phyloP scores from a whole-genome alignment of 116 monocot genomes.

The Phalaenopsis hybrid region DNA sequence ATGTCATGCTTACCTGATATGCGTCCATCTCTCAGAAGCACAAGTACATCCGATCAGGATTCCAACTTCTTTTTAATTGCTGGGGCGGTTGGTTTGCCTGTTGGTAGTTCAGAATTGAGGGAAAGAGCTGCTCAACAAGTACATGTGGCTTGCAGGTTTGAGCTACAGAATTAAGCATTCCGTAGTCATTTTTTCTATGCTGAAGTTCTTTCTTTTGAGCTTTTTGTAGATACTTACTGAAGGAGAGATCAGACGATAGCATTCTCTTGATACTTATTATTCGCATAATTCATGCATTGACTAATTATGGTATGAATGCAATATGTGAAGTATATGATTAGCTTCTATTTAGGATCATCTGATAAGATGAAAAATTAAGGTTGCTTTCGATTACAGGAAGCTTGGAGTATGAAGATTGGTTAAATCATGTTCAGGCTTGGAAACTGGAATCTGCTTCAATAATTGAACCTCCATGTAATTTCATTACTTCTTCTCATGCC shows the following conservation, averaged over 20 bases:
- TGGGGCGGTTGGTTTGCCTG: conserved; percentile 62
- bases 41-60: conserved; percentile 23
- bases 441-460: conserved; percentile 84
- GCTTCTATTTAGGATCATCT: background rate
- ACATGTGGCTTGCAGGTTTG: conserved; percentile 70
- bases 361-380: background rate
- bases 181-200: background rate
- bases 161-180: conserved; percentile 14
- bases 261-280: conserved; percentile 78
- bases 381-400: conserved; percentile 41
- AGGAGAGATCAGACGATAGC: conserved; percentile 88
- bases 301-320: conserved; percentile 66
- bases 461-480: conserved; percentile 87
- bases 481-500: conserved; percentile 57
- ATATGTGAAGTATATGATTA: conserved; percentile 5
- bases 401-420: conserved; percentile 90
- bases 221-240: conserved; percentile 57
- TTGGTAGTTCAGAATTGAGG: conserved; percentile 80
- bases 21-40: conserved; percentile 47
- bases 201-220: conserved; percentile 9
- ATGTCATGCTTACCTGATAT: conserved; percentile 97
- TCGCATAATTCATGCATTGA: conserved; percentile 73
- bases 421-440: conserved; percentile 70
- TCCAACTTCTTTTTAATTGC: conserved; percentile 49
- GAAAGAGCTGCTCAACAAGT: conserved; percentile 80